Evolutionary conservation across 2,329 filamentous ascomycete genomes (phyloP).

Genomic region (Didymella sp.): DNA sequence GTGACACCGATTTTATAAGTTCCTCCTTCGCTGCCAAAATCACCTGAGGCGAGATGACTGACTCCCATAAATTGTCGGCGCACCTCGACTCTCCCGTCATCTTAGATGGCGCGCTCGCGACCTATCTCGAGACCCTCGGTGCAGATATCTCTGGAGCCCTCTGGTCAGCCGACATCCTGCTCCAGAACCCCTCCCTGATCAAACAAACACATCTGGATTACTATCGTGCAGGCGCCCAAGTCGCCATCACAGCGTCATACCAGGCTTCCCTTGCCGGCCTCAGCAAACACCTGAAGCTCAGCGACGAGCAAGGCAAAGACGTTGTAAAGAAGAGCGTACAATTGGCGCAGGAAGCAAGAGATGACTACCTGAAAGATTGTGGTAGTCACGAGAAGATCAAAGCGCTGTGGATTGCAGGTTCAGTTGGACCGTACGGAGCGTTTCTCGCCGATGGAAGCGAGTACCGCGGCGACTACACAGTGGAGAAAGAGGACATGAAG

Average conservation of each 20-base stretch:
- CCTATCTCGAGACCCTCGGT: slow-evolving; percentile 55
- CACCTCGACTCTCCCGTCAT: slow-evolving; percentile 44
- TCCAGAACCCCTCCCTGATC: slow-evolving; percentile 51
- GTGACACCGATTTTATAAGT: neutral
- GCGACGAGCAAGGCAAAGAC: slow-evolving; percentile 41
- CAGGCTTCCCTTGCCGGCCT: slow-evolving; percentile 56
- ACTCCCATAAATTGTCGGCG: slow-evolving; percentile 18
- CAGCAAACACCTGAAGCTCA: slow-evolving; percentile 46
- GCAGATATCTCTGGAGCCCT: slow-evolving; percentile 53
- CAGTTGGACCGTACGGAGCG: slow-evolving; percentile 58
- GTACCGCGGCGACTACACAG: slow-evolving; percentile 54
- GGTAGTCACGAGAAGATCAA: neutral
- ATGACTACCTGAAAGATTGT: slow-evolving; percentile 35
- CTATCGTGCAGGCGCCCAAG: slow-evolving; percentile 54
- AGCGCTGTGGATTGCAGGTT: slow-evolving; percentile 48
- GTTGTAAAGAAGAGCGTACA: slow-evolving; percentile 52
- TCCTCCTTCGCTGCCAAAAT: neutral
- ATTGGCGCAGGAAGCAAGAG: slow-evolving; percentile 50
- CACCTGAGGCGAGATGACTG: neutral
- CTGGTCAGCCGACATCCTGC: slow-evolving; percentile 56
- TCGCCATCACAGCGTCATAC: slow-evolving; percentile 58
- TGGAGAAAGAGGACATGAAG: slow-evolving; percentile 44
- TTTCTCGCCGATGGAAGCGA: slow-evolving; percentile 57
- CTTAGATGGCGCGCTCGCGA: slow-evolving; percentile 58
- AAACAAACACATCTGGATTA: slow-evolving; percentile 55